These are phyloP conservation scores for Phytophthora cajani DNA, from an alignment of 352 stramenopile genomes.

Conservation along the genomic window DNA sequence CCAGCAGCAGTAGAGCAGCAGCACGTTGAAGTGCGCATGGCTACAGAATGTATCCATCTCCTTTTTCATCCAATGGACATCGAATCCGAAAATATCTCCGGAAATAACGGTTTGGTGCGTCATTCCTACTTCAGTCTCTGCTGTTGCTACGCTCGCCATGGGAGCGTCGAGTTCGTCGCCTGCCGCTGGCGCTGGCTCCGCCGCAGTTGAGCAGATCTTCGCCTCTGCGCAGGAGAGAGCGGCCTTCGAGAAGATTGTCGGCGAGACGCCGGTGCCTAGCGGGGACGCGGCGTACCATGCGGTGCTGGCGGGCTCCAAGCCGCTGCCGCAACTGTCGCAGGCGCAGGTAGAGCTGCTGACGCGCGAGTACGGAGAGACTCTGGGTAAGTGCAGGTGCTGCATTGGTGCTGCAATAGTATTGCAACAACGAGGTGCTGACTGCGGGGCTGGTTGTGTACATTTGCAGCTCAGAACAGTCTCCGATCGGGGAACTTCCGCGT, in stretches of 20 bases:
- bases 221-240: conserved; percentile 55
- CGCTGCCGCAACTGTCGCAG: conserved; percentile 64
- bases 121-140: conserved; percentile 21
- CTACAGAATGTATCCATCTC: conserved; percentile 28
- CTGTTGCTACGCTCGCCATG: conserved; percentile 34
- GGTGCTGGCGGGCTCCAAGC: conserved; percentile 47
- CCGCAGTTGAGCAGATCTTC: conserved; percentile 42
- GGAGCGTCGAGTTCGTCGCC: conserved; percentile 51
- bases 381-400: conserved; percentile 44
- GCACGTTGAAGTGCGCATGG: conserved; percentile 22
- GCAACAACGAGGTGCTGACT: conserved; percentile 4
- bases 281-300: conserved; percentile 64
- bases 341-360: conserved; percentile 65
- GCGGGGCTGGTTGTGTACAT: background rate
- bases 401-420: conserved; percentile 6
- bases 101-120: conserved; percentile 14
- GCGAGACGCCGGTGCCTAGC: conserved; percentile 46
- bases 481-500: conserved; percentile 81
- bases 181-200: conserved; percentile 20
- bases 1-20: conserved; percentile 4
- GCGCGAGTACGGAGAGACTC: conserved; percentile 62
- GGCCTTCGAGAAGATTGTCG: conserved; percentile 82
- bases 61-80: conserved; percentile 32
- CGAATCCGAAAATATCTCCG: conserved; percentile 10
- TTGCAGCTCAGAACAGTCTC: conserved; percentile 69